Evolutionary conservation across 2,329 filamentous ascomycete genomes (phyloP).

Genomic region (Metarhizium anisopliae): DNA sequence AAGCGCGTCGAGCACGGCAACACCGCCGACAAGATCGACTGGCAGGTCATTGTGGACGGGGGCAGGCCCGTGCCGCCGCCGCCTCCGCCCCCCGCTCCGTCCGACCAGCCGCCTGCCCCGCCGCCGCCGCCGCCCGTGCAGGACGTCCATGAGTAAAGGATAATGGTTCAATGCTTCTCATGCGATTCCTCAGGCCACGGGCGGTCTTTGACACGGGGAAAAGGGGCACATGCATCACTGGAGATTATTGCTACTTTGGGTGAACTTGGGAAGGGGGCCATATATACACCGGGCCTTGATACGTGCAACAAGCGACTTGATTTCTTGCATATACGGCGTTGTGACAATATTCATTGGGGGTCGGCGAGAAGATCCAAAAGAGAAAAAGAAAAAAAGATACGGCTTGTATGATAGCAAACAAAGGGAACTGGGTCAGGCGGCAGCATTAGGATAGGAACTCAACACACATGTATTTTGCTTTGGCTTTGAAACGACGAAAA

Average conservation of each 20-base stretch:
- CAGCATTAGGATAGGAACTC: not conserved
- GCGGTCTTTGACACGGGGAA: too few relatives aligned
- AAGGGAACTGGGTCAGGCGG: not conserved
- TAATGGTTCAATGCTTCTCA: too few relatives aligned
- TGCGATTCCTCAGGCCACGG: too few relatives aligned
- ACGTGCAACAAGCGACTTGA: not conserved
- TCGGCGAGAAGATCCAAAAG: not conserved
- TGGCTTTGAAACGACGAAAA: not conserved
- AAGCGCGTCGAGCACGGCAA: constrained; percentile 72
- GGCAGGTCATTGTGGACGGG: constrained; percentile 58
- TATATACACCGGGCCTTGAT: not conserved
- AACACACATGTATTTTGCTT: not conserved
- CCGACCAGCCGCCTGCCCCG: constrained; percentile 1
- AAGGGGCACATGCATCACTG: too few relatives aligned
- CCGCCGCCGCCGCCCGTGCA: constrained; percentile 8
- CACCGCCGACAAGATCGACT: constrained; percentile 43
- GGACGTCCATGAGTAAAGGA: constrained; percentile 5
- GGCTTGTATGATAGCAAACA: not conserved
- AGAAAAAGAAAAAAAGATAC: not conserved
- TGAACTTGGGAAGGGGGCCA: too few relatives aligned
- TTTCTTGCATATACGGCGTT: constrained; percentile 1
- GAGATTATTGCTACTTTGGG: too few relatives aligned
- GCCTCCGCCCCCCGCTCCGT: constrained; percentile 7
- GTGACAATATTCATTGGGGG: not conserved
- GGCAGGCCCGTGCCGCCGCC: constrained; percentile 35